Evolutionary conservation across 495 filamentous ascomycete genomes (phyloP).

Genomic region (Trichoderma reesei): DNA sequence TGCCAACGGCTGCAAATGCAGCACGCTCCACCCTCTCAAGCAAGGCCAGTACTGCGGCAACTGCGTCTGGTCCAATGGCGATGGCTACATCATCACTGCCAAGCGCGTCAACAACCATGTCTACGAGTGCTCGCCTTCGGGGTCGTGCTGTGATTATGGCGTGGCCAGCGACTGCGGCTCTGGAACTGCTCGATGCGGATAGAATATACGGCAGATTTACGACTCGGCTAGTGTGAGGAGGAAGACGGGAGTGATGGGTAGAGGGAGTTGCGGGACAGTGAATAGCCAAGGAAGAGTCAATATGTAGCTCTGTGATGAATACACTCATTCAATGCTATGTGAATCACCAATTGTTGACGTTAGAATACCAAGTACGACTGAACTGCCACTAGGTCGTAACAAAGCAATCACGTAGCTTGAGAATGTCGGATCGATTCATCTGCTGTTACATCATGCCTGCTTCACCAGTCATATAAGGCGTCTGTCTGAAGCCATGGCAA

Average conservation of each 20-base stretch:
- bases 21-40: constrained; percentile 7
- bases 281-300: not conserved
- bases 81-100: constrained; percentile 12
- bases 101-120: constrained; percentile 14
- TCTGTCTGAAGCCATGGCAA: no score
- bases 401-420: no score
- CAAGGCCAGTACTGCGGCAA: constrained; percentile 15
- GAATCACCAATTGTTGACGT: no score
- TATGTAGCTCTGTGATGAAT: no score
- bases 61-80: constrained; percentile 10
- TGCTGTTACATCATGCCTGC: no score
- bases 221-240: not conserved
- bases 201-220: not conserved
- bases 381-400: no score
- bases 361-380: no score
- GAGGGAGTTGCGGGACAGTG: not conserved
- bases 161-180: constrained; percentile 10
- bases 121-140: constrained; percentile 17
- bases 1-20: constrained; percentile 14
- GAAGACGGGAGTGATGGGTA: no score
- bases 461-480: no score
- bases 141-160: constrained; percentile 16
- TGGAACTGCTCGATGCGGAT: constrained; percentile 10
- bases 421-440: no score
- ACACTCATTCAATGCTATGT: no score